Evolutionary conservation across 768 basidiomycete species (phyloP).

Genomic region (Collybia sordida): DNA sequence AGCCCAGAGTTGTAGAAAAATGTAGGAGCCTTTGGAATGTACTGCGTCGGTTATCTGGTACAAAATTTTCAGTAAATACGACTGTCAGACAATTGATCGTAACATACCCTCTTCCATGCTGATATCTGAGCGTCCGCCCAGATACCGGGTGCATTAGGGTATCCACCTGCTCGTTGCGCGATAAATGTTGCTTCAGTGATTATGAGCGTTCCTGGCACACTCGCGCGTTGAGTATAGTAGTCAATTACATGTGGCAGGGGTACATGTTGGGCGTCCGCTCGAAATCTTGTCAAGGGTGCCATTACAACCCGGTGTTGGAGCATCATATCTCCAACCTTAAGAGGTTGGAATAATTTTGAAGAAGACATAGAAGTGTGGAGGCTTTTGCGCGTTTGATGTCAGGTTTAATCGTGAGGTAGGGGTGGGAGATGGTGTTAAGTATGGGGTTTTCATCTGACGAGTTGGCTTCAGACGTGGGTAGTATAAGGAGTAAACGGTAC

Average conservation of each 20-base stretch:
- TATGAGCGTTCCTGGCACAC: constrained; percentile 29
- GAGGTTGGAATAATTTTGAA: constrained; percentile 35
- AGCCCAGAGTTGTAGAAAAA: constrained; percentile 53
- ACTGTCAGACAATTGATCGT: not conserved
- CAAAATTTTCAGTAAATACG: not conserved
- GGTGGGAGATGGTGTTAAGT: no score
- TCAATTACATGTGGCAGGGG: constrained; percentile 26
- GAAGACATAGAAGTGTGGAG: not conserved
- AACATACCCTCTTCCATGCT: constrained; percentile 42
- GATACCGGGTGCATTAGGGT: constrained; percentile 36
- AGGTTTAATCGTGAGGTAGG: no score
- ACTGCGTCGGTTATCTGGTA: constrained; percentile 14
- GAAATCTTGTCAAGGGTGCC: constrained; percentile 43
- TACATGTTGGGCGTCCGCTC: constrained; percentile 31
- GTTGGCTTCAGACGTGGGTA: no score
- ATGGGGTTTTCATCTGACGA: no score
- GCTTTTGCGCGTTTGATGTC: no score
- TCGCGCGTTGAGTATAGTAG: constrained; percentile 25
- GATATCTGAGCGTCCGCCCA: constrained; percentile 42
- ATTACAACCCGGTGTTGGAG: constrained; percentile 47
- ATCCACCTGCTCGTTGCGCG: constrained; percentile 28
- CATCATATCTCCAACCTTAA: constrained; percentile 30
- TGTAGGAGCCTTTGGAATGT: constrained; percentile 32
- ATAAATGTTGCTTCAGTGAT: constrained; percentile 41
- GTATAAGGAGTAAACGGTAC: no score